These are phyloP conservation scores for Ananas comosus DNA, from an alignment of 176 grass and related monocot species.

Conservation along the genomic window DNA sequence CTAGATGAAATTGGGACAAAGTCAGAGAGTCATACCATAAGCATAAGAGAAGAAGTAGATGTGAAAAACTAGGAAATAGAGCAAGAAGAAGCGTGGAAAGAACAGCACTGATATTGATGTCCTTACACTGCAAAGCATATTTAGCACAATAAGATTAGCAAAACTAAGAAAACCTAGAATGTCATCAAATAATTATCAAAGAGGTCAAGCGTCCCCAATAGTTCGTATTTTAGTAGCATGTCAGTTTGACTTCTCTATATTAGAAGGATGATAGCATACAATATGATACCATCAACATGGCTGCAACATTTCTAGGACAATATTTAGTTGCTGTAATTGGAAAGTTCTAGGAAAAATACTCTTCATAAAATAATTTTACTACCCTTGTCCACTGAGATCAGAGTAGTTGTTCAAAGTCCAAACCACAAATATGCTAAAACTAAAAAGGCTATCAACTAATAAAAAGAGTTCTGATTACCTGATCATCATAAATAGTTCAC, in stretches of 20 bases:
- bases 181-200: background rate
- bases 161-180: background rate
- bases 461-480: conserved; percentile 46
- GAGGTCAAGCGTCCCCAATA: background rate
- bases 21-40: conserved; percentile 52
- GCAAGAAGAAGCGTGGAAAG: conserved; percentile 96
- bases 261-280: background rate
- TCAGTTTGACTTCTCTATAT: background rate
- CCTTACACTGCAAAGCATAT: conserved; percentile 61
- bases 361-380: background rate
- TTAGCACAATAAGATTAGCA: conserved; percentile 1
- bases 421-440: background rate
- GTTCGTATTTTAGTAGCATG: background rate
- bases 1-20: background rate
- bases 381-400: background rate
- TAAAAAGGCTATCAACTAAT: background rate
- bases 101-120: conserved; percentile 99
- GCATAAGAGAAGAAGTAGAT: conserved; percentile 98
- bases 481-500: conserved; percentile 97
- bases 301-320: background rate
- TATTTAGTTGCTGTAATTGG: background rate
- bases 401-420: background rate
- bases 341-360: background rate
- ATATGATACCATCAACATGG: background rate
- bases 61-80: conserved; percentile 99